phyloP scores from a whole-genome alignment of 2,329 filamentous ascomycete species.

The Hymenoscyphus salicellus region DNA sequence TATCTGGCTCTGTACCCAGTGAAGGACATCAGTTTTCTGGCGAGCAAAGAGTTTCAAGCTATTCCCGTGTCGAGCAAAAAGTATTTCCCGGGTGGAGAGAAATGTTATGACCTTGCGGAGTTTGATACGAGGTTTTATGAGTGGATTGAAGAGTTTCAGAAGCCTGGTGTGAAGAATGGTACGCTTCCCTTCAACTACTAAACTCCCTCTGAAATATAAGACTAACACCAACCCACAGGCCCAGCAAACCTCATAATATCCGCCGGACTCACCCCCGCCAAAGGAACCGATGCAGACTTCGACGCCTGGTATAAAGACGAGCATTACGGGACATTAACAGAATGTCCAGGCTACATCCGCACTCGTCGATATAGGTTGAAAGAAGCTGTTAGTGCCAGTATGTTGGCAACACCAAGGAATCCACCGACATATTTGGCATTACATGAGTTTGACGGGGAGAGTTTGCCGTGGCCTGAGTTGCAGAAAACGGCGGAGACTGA shows the following conservation, averaged over 20 bases:
- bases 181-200: neutral
- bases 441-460: constrained; percentile 21
- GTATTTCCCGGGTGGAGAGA: constrained; percentile 5
- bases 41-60: constrained; percentile 1
- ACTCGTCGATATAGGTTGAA: constrained; percentile 18
- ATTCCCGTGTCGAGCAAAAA: constrained; percentile 12
- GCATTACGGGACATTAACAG: constrained; percentile 12
- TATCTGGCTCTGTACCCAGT: constrained; percentile 18
- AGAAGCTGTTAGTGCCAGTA: neutral
- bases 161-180: constrained; percentile 10
- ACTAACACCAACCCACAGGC: constrained; percentile 10
- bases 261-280: constrained; percentile 10
- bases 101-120: constrained; percentile 15
- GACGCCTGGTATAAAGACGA: constrained; percentile 20
- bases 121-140: constrained; percentile 20
- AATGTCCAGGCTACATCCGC: constrained; percentile 16
- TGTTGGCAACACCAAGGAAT: constrained; percentile 1
- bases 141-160: constrained; percentile 14
- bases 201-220: neutral
- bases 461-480: constrained; percentile 14
- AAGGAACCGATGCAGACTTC: constrained; percentile 17
- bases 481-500: constrained; percentile 28
- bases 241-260: constrained; percentile 16
- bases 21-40: constrained; percentile 7
- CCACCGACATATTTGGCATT: constrained; percentile 14